Base-by-base conservation (phyloP, 75 land plant genomes). In the Azolla pinnata region DNA sequence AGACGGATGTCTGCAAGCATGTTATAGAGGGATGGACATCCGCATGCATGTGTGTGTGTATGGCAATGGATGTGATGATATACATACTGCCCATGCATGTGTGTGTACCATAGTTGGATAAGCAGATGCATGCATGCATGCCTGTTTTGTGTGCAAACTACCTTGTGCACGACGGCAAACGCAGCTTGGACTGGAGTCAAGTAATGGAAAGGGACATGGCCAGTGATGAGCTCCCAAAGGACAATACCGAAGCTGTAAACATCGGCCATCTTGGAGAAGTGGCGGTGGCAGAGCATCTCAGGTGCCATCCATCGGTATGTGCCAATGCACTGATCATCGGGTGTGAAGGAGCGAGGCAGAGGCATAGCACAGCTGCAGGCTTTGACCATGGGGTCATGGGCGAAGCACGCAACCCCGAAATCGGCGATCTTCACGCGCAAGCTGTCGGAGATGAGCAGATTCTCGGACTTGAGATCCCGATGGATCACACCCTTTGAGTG, bases 231-330 rank as follows among this genome's bases (percentile, higher is more conserved):
- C 56, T 81, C 88, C 85, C 88, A 85, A 4, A 85, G 62, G 17
- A 85, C 81, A 35, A 85, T 81, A 21, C 84, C 88, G 52, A 85
- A 85, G 27, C 88, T 85, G 44, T 81, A 85, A 14, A 81, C 85
- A 62, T 85, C 88, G 17, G 81, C 81, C 62, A 81, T 85, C 27
- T 76, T 50, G 2, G 79, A 75, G 20, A 61, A 78, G 7, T 76
- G 76, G 57, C 78, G 81, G 24, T 70, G 75, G 63, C 72, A 72
- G 57, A 62, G 51, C 77, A 82, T 80, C 78, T 83, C 86, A 38
- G 86, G 86, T 29, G 86, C 82, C 86, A 83, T 83, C 86, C 86
- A 83, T 0, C 82, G 70, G 33, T 72, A 79, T 33, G 86, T 83
- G 14, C 86, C 86, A 21, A 52, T 32, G 8, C 30, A 30, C 63